phyloP scores from a whole-genome alignment of 805 yeast species.

The Torulaspora maleeae region DNA sequence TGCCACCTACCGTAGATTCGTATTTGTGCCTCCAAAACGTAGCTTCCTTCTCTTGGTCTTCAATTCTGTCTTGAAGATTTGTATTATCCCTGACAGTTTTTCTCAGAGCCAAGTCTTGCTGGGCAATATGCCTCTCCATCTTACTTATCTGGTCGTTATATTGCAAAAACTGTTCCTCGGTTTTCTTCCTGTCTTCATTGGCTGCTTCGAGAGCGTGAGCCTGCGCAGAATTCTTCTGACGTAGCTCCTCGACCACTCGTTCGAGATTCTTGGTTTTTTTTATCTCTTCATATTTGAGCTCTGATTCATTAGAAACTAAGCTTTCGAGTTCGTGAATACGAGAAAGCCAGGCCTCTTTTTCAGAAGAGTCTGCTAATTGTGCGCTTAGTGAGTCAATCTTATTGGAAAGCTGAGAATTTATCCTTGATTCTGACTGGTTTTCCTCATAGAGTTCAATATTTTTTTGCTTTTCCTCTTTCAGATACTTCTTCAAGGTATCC shows the following conservation, averaged over 20 bases:
- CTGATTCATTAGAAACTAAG: slow-evolving; percentile 45
- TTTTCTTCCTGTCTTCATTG: slow-evolving; percentile 54
- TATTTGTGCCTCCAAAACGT: slow-evolving; percentile 48
- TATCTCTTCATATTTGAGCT: slow-evolving; percentile 47
- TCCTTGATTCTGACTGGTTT: slow-evolving; percentile 56
- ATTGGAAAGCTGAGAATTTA: slow-evolving; percentile 46
- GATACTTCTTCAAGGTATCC: slow-evolving; percentile 30
- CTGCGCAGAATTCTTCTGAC: slow-evolving; percentile 49
- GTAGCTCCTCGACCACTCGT: slow-evolving; percentile 50
- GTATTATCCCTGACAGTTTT: slow-evolving; percentile 54
- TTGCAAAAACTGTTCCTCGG: slow-evolving; percentile 47
- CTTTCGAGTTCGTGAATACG: slow-evolving; percentile 51
- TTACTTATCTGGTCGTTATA: slow-evolving; percentile 42
- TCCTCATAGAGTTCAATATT: slow-evolving; percentile 59
- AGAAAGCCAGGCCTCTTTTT: slow-evolving; percentile 53
- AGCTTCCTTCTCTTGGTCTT: slow-evolving; percentile 53
- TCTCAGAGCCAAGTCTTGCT: slow-evolving; percentile 40
- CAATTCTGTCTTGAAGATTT: slow-evolving; percentile 49
- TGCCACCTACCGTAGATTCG: slow-evolving; percentile 18
- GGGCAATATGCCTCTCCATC: slow-evolving; percentile 44
- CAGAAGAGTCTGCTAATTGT: slow-evolving; percentile 47
- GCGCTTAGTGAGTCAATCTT: slow-evolving; percentile 46
- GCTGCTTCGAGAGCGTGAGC: slow-evolving; percentile 46
- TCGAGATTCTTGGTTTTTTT: slow-evolving; percentile 49
- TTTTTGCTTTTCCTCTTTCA: slow-evolving; percentile 47